These are phyloP conservation scores for Stylonectria norvegica DNA, from an alignment of 2,329 filamentous ascomycete genomes.

Conservation along the genomic window DNA sequence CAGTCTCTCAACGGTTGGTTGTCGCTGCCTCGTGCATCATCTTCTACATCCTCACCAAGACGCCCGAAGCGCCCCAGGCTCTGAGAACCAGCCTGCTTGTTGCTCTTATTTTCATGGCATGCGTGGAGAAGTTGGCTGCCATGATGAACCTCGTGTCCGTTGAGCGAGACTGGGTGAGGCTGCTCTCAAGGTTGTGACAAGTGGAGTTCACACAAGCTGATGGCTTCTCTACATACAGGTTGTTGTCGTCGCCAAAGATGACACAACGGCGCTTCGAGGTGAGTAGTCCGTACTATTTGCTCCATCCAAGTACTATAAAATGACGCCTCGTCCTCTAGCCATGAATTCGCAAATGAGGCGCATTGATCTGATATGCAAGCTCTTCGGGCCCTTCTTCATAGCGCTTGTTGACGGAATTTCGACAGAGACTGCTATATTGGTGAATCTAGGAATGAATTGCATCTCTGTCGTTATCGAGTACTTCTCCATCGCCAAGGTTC, in stretches of 20 bases:
- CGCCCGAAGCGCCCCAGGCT: constrained; percentile 1
- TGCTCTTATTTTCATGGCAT: constrained; percentile 51
- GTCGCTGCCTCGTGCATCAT: constrained; percentile 47
- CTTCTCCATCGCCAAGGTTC: constrained; percentile 41
- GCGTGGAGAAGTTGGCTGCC: constrained; percentile 64
- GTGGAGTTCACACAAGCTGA: constrained; percentile 3
- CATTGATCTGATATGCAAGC: constrained; percentile 59
- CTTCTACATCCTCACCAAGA: constrained; percentile 34
- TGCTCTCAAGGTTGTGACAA: not conserved
- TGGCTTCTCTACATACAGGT: constrained; percentile 19
- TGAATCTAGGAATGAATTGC: constrained; percentile 48
- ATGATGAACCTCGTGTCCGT: constrained; percentile 65
- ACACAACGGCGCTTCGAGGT: constrained; percentile 18
- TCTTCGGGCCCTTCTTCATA: constrained; percentile 54
- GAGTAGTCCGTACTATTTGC: not conserved
- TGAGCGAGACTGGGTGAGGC: constrained; percentile 64
- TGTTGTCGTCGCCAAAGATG: constrained; percentile 26
- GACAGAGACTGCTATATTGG: constrained; percentile 45
- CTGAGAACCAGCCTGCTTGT: constrained; percentile 30
- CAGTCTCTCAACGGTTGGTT: constrained; percentile 38
- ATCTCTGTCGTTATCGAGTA: constrained; percentile 51
- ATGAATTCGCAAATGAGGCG: constrained; percentile 60
- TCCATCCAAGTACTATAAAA: not conserved
- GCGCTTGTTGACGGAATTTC: constrained; percentile 49
- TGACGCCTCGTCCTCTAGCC: constrained; percentile 26